These are phyloP conservation scores for Lojkania enalia DNA, from an alignment of 2,329 filamentous ascomycete species.

Conservation along the genomic window DNA sequence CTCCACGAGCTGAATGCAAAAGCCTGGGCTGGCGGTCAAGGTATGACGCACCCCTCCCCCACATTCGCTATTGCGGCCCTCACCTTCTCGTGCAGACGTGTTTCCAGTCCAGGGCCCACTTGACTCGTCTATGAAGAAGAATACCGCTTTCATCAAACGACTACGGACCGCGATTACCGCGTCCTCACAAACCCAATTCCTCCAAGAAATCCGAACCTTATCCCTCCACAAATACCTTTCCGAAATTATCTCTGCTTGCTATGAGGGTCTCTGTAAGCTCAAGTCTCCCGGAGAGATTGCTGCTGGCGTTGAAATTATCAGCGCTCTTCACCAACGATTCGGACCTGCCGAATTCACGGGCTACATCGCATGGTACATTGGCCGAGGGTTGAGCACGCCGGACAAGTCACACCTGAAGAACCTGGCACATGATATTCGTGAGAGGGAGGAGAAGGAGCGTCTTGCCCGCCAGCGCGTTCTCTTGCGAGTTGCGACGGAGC, in stretches of 20 bases:
- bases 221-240: slow-evolving; percentile 96
- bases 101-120: slow-evolving; percentile 77
- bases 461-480: slow-evolving; percentile 82
- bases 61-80: slow-evolving; percentile 11
- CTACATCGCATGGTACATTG: slow-evolving; percentile 88
- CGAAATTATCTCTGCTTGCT: slow-evolving; percentile 94
- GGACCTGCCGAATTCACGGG: slow-evolving; percentile 88
- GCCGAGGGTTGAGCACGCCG: slow-evolving; percentile 86
- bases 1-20: slow-evolving; percentile 84
- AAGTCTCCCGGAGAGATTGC: slow-evolving; percentile 92
- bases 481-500: slow-evolving; percentile 86
- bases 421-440: slow-evolving; percentile 77
- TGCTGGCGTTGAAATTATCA: slow-evolving; percentile 88
- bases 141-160: slow-evolving; percentile 96
- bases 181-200: slow-evolving; percentile 77
- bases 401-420: slow-evolving; percentile 83
- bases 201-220: slow-evolving; percentile 85
- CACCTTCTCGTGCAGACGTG: slow-evolving; percentile 61
- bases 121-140: slow-evolving; percentile 96
- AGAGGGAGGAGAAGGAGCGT: slow-evolving; percentile 95
- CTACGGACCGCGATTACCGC: slow-evolving; percentile 85
- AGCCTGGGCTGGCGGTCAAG: slow-evolving; percentile 87
- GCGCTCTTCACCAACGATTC: slow-evolving; percentile 94
- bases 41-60: slow-evolving; percentile 53
- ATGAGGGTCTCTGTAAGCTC: slow-evolving; percentile 88